Conservation (phyloP, 345 rosid species). For the Salix purpurea region DNA sequence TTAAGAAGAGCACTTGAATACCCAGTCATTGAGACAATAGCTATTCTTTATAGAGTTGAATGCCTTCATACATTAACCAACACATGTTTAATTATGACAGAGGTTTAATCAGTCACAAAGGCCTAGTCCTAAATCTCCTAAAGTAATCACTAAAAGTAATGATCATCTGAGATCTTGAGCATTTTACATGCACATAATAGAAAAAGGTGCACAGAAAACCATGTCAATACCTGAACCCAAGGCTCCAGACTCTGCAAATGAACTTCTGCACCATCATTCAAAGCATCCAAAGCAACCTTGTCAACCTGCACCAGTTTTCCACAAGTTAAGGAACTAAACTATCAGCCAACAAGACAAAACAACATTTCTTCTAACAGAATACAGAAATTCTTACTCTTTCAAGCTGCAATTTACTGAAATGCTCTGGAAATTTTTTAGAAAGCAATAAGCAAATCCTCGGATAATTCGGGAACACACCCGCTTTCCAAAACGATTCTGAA, state of each 20-base stretch:
- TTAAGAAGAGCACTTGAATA: neutral
- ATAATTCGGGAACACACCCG: slow-evolving; percentile 79
- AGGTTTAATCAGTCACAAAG: neutral
- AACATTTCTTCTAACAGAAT: neutral
- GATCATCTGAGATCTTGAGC: neutral
- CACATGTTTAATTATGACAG: neutral
- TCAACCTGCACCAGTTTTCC: slow-evolving; percentile 57
- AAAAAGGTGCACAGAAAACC: neutral
- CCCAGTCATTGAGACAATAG: neutral
- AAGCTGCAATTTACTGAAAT: slow-evolving; percentile 86
- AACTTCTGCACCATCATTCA: slow-evolving; percentile 81
- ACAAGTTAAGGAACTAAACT: slow-evolving; percentile 5
- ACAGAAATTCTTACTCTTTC: slow-evolving; percentile 64
- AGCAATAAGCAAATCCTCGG: slow-evolving; percentile 84
- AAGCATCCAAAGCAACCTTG: slow-evolving; percentile 78
- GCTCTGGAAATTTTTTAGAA: slow-evolving; percentile 94
- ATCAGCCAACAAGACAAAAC: slow-evolving; percentile 9
- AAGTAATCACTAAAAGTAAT: neutral
- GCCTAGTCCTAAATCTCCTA: neutral
- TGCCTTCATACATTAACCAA: neutral
- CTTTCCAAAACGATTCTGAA: slow-evolving; percentile 93
- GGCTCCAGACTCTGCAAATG: slow-evolving; percentile 94
- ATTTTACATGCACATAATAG: neutral
- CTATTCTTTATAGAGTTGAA: neutral
- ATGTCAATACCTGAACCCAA: slow-evolving; percentile 74